Percentiles rank a stretch among this genome's conserved stretches.
phyloP scores from a whole-genome alignment of 768 basidiomycete species.

The Tylopilus sp. region DNA sequence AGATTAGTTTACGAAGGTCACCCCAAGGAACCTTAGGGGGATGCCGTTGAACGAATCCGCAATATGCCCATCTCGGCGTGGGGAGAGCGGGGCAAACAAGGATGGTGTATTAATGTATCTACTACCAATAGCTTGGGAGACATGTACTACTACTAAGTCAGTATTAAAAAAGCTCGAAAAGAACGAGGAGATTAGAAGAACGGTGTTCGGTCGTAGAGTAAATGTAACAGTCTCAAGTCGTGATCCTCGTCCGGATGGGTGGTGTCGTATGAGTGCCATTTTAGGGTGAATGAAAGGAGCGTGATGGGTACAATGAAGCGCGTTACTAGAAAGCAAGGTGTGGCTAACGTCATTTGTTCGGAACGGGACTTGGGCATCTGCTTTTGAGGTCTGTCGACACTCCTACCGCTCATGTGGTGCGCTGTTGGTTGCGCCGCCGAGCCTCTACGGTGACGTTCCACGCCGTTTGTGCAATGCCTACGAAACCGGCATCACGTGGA shows the following conservation, averaged over 20 bases:
- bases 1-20: neutral
- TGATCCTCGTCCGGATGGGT: conserved; percentile 29
- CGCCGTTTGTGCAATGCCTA: conserved; percentile 51
- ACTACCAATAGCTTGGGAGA: conserved; percentile 15
- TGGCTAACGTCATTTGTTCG: conserved; percentile 19
- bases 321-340: conserved; percentile 8
- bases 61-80: neutral
- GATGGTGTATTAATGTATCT: conserved; percentile 14
- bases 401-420: conserved; percentile 4
- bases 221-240: conserved; percentile 16
- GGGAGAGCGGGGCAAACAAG: neutral
- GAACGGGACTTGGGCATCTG: conserved; percentile 6
- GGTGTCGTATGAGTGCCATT: conserved; percentile 29
- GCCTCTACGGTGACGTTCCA: conserved; percentile 79
- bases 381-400: conserved; percentile 12
- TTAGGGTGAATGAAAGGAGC: conserved; percentile 19
- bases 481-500: conserved; percentile 41
- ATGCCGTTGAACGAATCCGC: neutral
- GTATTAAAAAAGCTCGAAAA: neutral
- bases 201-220: conserved; percentile 13
- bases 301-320: conserved; percentile 12
- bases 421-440: conserved; percentile 33
- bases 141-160: conserved; percentile 5
- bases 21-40: no score
- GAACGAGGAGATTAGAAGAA: conserved; percentile 21